These are phyloP conservation scores for Hericium erinaceus DNA, from an alignment of 768 basidiomycete species.

Conservation along the genomic window DNA sequence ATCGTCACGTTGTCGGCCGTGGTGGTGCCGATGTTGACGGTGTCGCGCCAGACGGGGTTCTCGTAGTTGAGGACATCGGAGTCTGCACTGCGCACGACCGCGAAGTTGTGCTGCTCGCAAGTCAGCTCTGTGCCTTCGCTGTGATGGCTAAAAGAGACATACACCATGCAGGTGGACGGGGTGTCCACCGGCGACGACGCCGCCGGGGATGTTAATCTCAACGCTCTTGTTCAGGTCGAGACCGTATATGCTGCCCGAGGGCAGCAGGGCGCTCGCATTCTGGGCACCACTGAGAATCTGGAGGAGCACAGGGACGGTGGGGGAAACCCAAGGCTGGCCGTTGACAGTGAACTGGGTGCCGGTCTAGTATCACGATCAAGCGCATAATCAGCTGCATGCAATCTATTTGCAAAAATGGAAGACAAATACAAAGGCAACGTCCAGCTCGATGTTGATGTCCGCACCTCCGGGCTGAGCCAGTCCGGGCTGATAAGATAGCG, in stretches of 20 bases:
- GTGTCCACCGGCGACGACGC: slow-evolving; percentile 26
- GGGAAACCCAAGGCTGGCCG: slow-evolving; percentile 17
- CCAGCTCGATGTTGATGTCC: slow-evolving; percentile 2
- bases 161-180: slow-evolving; percentile 38
- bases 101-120: slow-evolving; percentile 1
- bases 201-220: slow-evolving; percentile 38
- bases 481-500: not conserved
- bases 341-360: slow-evolving; percentile 6
- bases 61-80: slow-evolving; percentile 1
- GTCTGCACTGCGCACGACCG: slow-evolving; percentile 10
- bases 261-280: slow-evolving; percentile 27
- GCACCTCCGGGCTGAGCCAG: not conserved
- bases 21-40: slow-evolving; percentile 23
- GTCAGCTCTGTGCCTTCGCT: not conserved
- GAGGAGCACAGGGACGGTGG: slow-evolving; percentile 34
- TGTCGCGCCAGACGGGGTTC: slow-evolving; percentile 25
- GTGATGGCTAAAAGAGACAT: slow-evolving; percentile 3
- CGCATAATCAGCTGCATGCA: not conserved
- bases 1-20: slow-evolving; percentile 35
- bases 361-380: not conserved
- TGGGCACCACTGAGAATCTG: slow-evolving; percentile 34
- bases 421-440: not conserved
- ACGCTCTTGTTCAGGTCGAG: slow-evolving; percentile 37
- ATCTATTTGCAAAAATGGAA: not conserved
- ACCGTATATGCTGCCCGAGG: slow-evolving; percentile 32